A percentile compares a stretch with the other conserved stretches of the same genome.
phyloP scores from a whole-genome alignment of 2,329 filamentous ascomycete species.

The Capronia americana region DNA sequence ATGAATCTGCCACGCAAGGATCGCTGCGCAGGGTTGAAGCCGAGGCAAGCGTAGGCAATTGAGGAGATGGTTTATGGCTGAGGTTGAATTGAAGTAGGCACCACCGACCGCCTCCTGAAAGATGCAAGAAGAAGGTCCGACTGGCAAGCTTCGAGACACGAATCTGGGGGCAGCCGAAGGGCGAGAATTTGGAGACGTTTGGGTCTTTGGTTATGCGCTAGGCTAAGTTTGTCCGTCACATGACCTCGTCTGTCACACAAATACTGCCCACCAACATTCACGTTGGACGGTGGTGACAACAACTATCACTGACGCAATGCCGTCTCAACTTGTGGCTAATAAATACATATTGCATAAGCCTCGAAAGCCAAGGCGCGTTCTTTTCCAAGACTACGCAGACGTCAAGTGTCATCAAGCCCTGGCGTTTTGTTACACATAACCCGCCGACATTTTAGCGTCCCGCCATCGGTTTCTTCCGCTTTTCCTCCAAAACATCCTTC shows the following conservation, averaged over 20 bases:
- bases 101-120: slow-evolving; percentile 11
- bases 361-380: neutral
- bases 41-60: neutral
- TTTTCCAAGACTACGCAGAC: neutral
- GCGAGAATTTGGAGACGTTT: slow-evolving; percentile 5
- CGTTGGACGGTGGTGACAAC: neutral
- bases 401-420: neutral
- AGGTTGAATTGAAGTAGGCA: slow-evolving; percentile 9
- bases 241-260: neutral
- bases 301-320: neutral
- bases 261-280: neutral
- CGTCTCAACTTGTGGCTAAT: neutral
- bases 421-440: neutral
- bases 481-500: slow-evolving; percentile 34
- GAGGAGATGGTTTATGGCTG: slow-evolving; percentile 10
- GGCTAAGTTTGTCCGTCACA: neutral
- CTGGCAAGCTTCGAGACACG: slow-evolving; percentile 6
- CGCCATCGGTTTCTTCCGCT: slow-evolving; percentile 26
- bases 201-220: neutral
- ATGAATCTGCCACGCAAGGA: neutral
- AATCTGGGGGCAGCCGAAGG: slow-evolving; percentile 5
- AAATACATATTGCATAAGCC: neutral
- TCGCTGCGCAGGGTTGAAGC: neutral
- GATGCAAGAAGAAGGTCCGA: neutral
- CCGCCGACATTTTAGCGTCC: neutral